phyloP scores from a whole-genome alignment of 2,329 filamentous ascomycete species.

The Sphaerulina musiva region DNA sequence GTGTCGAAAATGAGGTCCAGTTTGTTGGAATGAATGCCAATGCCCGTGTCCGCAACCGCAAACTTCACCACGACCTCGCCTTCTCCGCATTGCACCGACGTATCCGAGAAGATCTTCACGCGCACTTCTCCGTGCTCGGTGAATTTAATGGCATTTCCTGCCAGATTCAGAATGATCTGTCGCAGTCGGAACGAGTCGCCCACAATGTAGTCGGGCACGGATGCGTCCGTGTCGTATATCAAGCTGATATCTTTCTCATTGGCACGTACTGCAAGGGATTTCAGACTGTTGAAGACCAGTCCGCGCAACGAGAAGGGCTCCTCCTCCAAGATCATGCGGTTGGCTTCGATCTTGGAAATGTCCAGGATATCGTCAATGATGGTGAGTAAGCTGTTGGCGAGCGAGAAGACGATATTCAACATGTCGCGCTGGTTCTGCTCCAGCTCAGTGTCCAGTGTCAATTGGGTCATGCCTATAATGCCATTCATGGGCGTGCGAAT shows the following conservation, averaged over 20 bases:
- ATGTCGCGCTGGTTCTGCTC: constrained; percentile 96
- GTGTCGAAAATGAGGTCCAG: constrained; percentile 97
- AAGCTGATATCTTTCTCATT: constrained; percentile 92
- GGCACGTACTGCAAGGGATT: constrained; percentile 92
- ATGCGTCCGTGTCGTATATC: constrained; percentile 87
- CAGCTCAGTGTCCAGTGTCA: constrained; percentile 87
- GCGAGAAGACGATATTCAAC: constrained; percentile 94
- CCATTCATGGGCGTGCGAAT: constrained; percentile 97
- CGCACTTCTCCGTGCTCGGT: constrained; percentile 95
- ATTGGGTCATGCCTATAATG: constrained; percentile 95
- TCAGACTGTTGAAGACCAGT: constrained; percentile 94
- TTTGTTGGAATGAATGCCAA: constrained; percentile 92
- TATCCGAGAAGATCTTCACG: constrained; percentile 73
- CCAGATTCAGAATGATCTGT: constrained; percentile 94
- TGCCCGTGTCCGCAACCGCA: constrained; percentile 90
- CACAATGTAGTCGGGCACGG: constrained; percentile 88
- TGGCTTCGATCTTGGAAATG: constrained; percentile 77
- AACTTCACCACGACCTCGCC: constrained; percentile 93
- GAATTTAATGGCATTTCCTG: constrained; percentile 98
- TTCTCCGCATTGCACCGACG: constrained; percentile 57
- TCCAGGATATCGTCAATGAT: constrained; percentile 81
- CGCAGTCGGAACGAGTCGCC: constrained; percentile 93
- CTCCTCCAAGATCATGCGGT: constrained; percentile 96
- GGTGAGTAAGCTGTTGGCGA: constrained; percentile 90
- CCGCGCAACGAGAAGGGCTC: constrained; percentile 92